A percentile compares a stretch with the other conserved stretches of the same genome.
phyloP scores from a whole-genome alignment of 805 yeast genomes.

The Candida andamanensis region DNA sequence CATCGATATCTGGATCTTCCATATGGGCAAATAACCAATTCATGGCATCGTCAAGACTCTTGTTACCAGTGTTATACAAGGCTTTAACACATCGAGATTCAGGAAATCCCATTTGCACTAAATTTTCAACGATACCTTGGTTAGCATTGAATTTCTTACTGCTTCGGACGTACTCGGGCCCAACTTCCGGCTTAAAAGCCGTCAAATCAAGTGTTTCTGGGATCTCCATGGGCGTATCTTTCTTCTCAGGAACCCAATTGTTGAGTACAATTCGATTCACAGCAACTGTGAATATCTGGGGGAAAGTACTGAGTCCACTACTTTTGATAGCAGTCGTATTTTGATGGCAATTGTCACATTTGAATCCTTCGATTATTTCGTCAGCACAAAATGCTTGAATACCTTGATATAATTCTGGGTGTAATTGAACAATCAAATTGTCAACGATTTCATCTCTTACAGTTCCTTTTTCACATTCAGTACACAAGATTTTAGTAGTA shows the following conservation, averaged over 20 bases:
- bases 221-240: slow-evolving; percentile 63
- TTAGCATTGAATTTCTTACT: slow-evolving; percentile 46
- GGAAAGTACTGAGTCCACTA: slow-evolving; percentile 55
- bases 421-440: slow-evolving; percentile 42
- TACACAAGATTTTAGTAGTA: slow-evolving; percentile 58
- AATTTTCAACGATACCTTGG: slow-evolving; percentile 45
- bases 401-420: slow-evolving; percentile 42
- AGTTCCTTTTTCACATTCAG: slow-evolving; percentile 56
- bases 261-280: slow-evolving; percentile 78
- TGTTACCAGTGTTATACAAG: slow-evolving; percentile 66
- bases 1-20: slow-evolving; percentile 79
- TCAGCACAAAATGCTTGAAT: slow-evolving; percentile 39
- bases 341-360: slow-evolving; percentile 52
- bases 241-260: slow-evolving; percentile 86
- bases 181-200: slow-evolving; percentile 18
- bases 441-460: slow-evolving; percentile 55
- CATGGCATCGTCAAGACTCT: slow-evolving; percentile 66
- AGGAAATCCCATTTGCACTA: slow-evolving; percentile 86
- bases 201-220: slow-evolving; percentile 45
- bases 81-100: slow-evolving; percentile 62
- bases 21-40: slow-evolving; percentile 86
- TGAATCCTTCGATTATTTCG: slow-evolving; percentile 56
- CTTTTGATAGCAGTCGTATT: slow-evolving; percentile 33
- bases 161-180: slow-evolving; percentile 17
- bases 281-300: slow-evolving; percentile 64